A percentile compares a stretch with the other conserved stretches of the same genome.
These are phyloP conservation scores for Lactifluus echinatus DNA, from an alignment of 768 basidiomycete species.

Conservation along the genomic window DNA sequence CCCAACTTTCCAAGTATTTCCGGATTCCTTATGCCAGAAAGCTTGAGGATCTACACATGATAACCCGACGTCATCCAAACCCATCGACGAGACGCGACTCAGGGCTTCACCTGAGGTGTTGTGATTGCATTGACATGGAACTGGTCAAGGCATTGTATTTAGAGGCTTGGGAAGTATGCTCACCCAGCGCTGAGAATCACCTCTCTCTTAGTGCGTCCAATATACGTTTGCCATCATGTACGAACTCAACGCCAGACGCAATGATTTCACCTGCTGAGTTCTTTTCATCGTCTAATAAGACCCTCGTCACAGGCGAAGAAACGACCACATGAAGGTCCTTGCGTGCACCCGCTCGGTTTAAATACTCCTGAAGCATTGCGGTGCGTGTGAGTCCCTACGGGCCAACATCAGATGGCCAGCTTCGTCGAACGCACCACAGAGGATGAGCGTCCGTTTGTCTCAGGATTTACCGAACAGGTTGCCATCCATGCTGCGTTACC, in stretches of 20 bases:
- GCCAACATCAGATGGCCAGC: background rate
- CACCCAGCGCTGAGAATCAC: constrained; percentile 39
- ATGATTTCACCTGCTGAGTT: constrained; percentile 9
- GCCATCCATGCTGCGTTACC: constrained; percentile 13
- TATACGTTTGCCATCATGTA: constrained; percentile 23
- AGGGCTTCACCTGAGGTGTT: constrained; percentile 22
- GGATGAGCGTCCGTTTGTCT: constrained; percentile 10
- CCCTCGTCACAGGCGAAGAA: constrained; percentile 15
- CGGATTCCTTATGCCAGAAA: constrained; percentile 47
- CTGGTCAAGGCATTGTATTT: background rate
- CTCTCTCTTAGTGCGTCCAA: constrained; percentile 32
- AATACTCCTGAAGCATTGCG: constrained; percentile 8
- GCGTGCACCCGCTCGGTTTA: constrained; percentile 1
- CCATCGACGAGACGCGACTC: background rate
- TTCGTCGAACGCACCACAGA: constrained; percentile 1
- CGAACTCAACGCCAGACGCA: constrained; percentile 32
- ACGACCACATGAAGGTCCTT: constrained; percentile 14
- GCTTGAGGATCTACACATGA: constrained; percentile 40
- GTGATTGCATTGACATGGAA: constrained; percentile 30
- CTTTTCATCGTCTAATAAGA: constrained; percentile 16
- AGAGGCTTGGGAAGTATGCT: background rate
- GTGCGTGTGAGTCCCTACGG: background rate
- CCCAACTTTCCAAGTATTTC: constrained; percentile 33
- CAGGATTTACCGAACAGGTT: constrained; percentile 9
- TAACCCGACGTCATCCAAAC: background rate